Evolutionary conservation across 73 alveolate genomes (phyloP).

Genomic region (Tetrahymena malaccensis): DNA sequence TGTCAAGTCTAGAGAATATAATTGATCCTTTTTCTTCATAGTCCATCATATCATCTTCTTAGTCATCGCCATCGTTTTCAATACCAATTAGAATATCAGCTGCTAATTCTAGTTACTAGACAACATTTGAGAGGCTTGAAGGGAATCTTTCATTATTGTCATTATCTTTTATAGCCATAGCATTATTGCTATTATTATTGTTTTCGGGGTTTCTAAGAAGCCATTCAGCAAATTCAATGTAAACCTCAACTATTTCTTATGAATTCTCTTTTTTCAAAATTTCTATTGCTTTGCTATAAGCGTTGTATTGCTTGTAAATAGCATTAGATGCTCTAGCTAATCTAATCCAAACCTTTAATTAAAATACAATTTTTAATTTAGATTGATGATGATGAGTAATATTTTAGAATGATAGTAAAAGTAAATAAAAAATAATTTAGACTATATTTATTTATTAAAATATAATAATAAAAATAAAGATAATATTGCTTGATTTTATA

Average conservation of each 20-base stretch:
- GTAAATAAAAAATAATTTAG: too few species aligned
- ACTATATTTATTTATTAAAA: too few species aligned
- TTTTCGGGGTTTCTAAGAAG: conserved; percentile 85
- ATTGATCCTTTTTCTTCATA: conserved; percentile 73
- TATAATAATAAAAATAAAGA: too few species aligned
- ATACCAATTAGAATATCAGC: conserved; percentile 92
- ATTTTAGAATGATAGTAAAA: too few species aligned
- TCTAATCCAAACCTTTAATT: conserved; percentile 78
- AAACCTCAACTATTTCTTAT: conserved; percentile 91
- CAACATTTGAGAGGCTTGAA: conserved; percentile 60
- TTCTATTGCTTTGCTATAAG: conserved; percentile 93
- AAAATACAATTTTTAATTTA: not conserved
- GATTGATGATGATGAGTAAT: too few species aligned
- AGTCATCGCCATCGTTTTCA: conserved; percentile 95
- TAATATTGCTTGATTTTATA: too few species aligned
- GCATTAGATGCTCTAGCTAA: conserved; percentile 90
- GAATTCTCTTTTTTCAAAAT: conserved; percentile 87
- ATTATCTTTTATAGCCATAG: not conserved
- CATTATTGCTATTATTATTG: not conserved
- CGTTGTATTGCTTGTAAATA: conserved; percentile 82
- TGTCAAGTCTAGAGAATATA: conserved; percentile 45
- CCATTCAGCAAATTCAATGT: conserved; percentile 94
- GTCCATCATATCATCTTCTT: conserved; percentile 74
- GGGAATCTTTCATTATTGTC: not conserved
- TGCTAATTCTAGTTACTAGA: conserved; percentile 83